A percentile compares a stretch with the other conserved stretches of the same genome.
phyloP scores from a whole-genome alignment of 73 alveolate species.

The Tetrahymena borealis region DNA sequence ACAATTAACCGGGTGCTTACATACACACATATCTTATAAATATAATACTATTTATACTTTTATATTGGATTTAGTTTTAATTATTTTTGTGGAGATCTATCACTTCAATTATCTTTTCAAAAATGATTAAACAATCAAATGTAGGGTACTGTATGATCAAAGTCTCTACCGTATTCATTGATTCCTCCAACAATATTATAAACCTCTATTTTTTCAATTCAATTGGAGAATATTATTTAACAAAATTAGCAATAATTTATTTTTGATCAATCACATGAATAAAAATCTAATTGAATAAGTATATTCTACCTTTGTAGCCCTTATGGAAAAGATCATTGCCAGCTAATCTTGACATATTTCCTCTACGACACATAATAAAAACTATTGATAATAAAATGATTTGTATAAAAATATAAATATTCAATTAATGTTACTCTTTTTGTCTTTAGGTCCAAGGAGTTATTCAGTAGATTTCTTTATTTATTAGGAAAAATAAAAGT shows the following conservation, averaged over 20 bases:
- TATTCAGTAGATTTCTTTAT: background rate
- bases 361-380: constrained; percentile 63
- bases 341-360: constrained; percentile 55
- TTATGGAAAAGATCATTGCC: constrained; percentile 38
- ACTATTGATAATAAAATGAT: background rate
- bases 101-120: background rate
- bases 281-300: background rate
- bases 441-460: background rate
- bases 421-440: background rate
- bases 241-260: no score
- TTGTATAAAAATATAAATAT: background rate
- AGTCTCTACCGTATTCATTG: constrained; percentile 12
- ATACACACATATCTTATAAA: no score
- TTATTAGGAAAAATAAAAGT: no score
- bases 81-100: no score
- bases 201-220: background rate
- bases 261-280: background rate
- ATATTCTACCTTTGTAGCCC: background rate
- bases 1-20: no score
- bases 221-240: background rate
- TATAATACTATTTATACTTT: no score
- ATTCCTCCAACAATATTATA: constrained; percentile 32
- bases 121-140: background rate
- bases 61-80: no score
- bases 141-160: constrained; percentile 23